phyloP scores from a whole-genome alignment of 2,329 filamentous ascomycete species.

The Arthrinium puccinioides region DNA sequence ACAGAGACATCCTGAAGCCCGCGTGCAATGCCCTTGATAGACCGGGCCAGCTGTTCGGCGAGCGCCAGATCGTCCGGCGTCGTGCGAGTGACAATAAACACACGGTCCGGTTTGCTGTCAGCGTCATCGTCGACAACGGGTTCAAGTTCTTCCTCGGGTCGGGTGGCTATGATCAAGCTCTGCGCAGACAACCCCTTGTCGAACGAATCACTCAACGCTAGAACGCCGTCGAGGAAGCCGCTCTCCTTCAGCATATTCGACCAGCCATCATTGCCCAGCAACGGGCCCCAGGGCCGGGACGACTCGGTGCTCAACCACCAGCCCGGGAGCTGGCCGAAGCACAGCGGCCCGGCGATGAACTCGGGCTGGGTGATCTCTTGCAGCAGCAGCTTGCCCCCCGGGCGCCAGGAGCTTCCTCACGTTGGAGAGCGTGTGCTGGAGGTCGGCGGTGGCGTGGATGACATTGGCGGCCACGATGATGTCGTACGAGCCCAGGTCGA shows the following conservation, averaged over 20 bases:
- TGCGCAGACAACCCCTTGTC: not conserved
- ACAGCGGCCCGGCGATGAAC: not conserved
- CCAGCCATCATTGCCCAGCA: not conserved
- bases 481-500: slow-evolving; percentile 21
- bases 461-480: slow-evolving; percentile 24
- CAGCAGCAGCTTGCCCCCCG: slow-evolving; percentile 7
- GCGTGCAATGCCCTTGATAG: not conserved
- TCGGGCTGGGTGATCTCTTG: slow-evolving; percentile 2
- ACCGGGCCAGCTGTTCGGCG: not conserved
- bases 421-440: slow-evolving; percentile 17
- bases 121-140: not conserved
- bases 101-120: not conserved
- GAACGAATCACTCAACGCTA: not conserved
- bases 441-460: slow-evolving; percentile 20
- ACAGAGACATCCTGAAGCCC: not conserved
- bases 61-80: not conserved
- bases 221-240: not conserved
- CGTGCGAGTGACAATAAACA: not conserved
- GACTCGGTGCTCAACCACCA: slow-evolving; percentile 1
- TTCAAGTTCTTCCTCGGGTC: not conserved
- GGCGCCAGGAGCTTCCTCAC: slow-evolving; percentile 19
- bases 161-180: slow-evolving; percentile 1
- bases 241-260: not conserved
- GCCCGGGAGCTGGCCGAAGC: slow-evolving; percentile 1
- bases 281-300: not conserved